phyloP scores from a whole-genome alignment of 768 basidiomycete species.

The Xanthoconium stramineum region DNA sequence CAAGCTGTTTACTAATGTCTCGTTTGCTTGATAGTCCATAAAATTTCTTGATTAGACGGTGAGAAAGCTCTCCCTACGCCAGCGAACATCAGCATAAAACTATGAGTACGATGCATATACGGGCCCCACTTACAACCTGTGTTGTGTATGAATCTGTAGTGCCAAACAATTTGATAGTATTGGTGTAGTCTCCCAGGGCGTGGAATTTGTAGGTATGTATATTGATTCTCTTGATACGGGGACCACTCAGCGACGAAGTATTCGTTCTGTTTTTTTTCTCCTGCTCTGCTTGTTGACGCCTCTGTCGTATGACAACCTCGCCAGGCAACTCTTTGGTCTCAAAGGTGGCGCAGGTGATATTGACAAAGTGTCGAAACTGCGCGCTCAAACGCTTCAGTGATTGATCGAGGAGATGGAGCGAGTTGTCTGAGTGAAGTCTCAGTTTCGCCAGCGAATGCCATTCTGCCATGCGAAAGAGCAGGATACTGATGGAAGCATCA shows the following conservation, averaged over 20 bases:
- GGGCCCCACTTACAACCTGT: too few species aligned
- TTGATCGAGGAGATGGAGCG: background rate
- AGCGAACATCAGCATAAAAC: too few species aligned
- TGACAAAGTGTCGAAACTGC: background rate
- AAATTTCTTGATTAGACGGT: background rate
- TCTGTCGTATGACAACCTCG: background rate
- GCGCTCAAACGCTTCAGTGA: background rate
- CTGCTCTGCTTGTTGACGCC: background rate
- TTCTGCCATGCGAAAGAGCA: constrained; percentile 14
- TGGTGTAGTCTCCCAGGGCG: background rate
- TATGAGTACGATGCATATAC: too few species aligned
- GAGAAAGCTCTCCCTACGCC: too few species aligned
- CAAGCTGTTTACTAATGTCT: background rate
- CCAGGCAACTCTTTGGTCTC: background rate
- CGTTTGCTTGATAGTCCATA: background rate
- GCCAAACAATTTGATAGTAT: too few species aligned
- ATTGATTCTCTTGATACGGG: background rate
- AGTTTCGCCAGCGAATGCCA: constrained; percentile 3
- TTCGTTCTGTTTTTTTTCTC: background rate
- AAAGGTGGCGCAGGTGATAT: background rate
- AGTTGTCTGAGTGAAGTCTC: background rate
- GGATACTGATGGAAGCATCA: constrained; percentile 12
- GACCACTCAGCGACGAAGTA: background rate
- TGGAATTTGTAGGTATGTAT: background rate
- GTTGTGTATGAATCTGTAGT: too few species aligned